phyloP scores from a whole-genome alignment of 192 early-diverging fungal genomes.

The Rhizophagus prolifer region DNA sequence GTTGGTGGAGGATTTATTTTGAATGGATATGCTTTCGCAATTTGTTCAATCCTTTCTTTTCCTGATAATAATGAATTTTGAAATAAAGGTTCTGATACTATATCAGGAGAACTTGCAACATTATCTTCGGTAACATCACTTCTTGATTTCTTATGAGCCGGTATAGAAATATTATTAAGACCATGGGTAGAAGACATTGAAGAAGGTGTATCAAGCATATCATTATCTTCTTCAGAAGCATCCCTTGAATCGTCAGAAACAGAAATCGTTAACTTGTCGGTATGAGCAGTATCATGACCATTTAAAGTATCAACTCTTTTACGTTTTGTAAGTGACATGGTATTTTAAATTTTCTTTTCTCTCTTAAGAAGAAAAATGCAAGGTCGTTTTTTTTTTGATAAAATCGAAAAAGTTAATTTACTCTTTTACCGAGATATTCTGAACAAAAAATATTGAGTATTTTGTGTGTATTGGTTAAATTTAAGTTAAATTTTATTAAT shows the following conservation, averaged over 20 bases:
- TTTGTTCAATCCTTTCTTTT: neutral
- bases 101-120: neutral
- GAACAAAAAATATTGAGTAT: neutral
- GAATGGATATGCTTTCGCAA: conserved; percentile 15
- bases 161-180: neutral
- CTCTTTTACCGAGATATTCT: too few relatives aligned
- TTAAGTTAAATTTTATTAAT: too few relatives aligned
- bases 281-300: neutral
- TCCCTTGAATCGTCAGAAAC: neutral
- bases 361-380: neutral
- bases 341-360: neutral
- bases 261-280: neutral
- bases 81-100: neutral
- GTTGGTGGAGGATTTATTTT: conserved; percentile 63
- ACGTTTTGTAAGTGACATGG: neutral
- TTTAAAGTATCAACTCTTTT: neutral
- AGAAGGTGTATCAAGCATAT: conserved; percentile 1
- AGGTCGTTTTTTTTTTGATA: too few relatives aligned
- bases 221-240: conserved; percentile 1
- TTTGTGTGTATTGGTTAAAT: too few relatives aligned
- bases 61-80: neutral
- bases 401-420: too few relatives aligned
- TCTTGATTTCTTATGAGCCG: neutral
- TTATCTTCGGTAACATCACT: neutral
- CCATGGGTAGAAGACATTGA: neutral